These are phyloP conservation scores for Tuber aestivum DNA, from an alignment of 495 filamentous ascomycete species.

Conservation along the genomic window DNA sequence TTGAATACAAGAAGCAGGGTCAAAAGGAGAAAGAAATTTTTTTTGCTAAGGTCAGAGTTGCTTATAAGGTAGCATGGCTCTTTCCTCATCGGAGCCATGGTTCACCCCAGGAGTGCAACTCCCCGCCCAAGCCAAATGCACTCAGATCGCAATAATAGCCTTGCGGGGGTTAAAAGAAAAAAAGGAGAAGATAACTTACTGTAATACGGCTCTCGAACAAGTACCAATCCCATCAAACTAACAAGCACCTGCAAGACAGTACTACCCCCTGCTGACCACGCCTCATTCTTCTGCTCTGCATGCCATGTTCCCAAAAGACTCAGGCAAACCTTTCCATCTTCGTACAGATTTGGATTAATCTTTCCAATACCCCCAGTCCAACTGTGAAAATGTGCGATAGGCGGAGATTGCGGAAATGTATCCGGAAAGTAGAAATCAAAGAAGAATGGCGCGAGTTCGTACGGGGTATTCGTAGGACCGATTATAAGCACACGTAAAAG, in stretches of 20 bases:
- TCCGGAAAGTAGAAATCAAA: constrained; percentile 52
- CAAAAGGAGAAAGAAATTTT: background rate
- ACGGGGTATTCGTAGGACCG: constrained; percentile 56
- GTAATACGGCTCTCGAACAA: constrained; percentile 58
- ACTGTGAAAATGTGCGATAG: constrained; percentile 53
- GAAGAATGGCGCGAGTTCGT: constrained; percentile 57
- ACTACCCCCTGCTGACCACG: constrained; percentile 50
- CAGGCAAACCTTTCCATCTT: constrained; percentile 57
- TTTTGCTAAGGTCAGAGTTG: background rate
- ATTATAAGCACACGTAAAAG: constrained; percentile 56
- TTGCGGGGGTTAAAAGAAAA: background rate
- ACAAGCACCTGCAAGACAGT: constrained; percentile 58
- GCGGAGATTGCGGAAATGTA: constrained; percentile 50
- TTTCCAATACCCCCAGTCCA: constrained; percentile 52
- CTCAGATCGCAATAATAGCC: constrained; percentile 46
- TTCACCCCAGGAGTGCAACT: constrained; percentile 27
- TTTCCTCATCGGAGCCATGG: constrained; percentile 49
- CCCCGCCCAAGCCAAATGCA: constrained; percentile 54
- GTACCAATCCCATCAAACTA: constrained; percentile 55
- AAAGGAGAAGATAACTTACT: constrained; percentile 46
- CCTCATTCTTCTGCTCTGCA: constrained; percentile 49
- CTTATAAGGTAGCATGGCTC: constrained; percentile 51
- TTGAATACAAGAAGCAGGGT: background rate
- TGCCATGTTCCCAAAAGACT: constrained; percentile 59
- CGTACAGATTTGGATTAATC: constrained; percentile 60